Conservation (phyloP, 1,284 basidiomycete genomes). For the Naganishia sp. region DNA sequence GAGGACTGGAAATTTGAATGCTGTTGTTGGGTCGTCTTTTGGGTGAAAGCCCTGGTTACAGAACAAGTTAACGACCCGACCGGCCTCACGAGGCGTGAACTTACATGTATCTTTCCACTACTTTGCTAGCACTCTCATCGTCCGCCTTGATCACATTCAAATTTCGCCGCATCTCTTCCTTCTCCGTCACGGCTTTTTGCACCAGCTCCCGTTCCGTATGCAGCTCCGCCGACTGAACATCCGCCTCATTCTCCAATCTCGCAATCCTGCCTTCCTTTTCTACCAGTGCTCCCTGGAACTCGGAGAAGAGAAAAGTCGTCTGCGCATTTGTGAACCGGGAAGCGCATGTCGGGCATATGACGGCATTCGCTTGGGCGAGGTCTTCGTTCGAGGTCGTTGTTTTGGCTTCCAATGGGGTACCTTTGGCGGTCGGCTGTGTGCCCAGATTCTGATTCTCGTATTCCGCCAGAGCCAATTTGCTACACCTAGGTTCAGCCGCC, state of each 20-base stretch:
- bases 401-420: not conserved
- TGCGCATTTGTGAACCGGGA: not conserved
- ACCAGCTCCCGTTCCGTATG: slow-evolving; percentile 57
- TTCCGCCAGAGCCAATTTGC: slow-evolving; percentile 50
- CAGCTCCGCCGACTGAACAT: slow-evolving; percentile 71
- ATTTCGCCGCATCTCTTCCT: slow-evolving; percentile 61
- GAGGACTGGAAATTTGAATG: slow-evolving; percentile 65
- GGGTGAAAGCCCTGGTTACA: slow-evolving; percentile 74
- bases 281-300: slow-evolving; percentile 45
- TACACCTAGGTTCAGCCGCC: slow-evolving; percentile 19
- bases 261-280: slow-evolving; percentile 60
- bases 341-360: no score
- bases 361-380: not conserved
- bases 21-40: slow-evolving; percentile 70
- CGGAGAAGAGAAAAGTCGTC: slow-evolving; percentile 44
- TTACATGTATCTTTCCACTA: slow-evolving; percentile 85
- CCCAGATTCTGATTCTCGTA: not conserved
- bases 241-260: slow-evolving; percentile 72
- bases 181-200: slow-evolving; percentile 68
- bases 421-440: no score
- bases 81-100: slow-evolving; percentile 36
- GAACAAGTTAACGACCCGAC: slow-evolving; percentile 9
- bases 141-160: slow-evolving; percentile 55
- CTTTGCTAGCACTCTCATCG: slow-evolving; percentile 74
- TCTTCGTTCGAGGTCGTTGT: not conserved